These are phyloP conservation scores for Anisodus tanguticus DNA, from an alignment of 257 asterid genomes.

Conservation along the genomic window DNA sequence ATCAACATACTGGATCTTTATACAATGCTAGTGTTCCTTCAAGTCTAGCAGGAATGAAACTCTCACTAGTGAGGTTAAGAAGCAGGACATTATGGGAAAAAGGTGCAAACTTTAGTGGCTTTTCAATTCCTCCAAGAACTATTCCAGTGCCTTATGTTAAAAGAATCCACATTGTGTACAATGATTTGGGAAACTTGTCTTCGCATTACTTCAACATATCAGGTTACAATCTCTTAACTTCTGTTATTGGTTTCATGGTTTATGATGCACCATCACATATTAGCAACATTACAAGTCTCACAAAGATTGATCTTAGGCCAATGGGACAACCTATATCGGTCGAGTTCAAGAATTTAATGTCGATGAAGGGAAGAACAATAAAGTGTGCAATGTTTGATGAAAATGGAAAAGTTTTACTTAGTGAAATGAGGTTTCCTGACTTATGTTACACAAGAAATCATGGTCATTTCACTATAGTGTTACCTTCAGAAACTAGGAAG, in stretches of 20 bases:
- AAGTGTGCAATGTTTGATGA: constrained; percentile 66
- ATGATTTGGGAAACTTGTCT: constrained; percentile 71
- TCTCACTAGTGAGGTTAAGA: constrained; percentile 60
- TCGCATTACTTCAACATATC: constrained; percentile 57
- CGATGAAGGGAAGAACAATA: constrained; percentile 15
- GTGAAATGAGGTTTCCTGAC: constrained; percentile 42
- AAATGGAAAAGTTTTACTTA: constrained; percentile 47
- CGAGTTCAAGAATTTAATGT: constrained; percentile 40
- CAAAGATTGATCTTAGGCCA: constrained; percentile 59
- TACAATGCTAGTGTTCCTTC: constrained; percentile 66
- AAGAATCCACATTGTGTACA: constrained; percentile 70
- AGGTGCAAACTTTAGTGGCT: constrained; percentile 69
- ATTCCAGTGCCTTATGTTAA: constrained; percentile 66
- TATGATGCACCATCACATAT: constrained; percentile 45
- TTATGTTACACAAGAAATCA: constrained; percentile 54
- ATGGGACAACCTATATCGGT: constrained; percentile 55
- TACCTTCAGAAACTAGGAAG: constrained; percentile 40
- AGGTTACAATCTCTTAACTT: constrained; percentile 61
- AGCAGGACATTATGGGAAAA: constrained; percentile 66
- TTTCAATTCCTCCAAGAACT: constrained; percentile 63
- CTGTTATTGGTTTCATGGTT: constrained; percentile 68
- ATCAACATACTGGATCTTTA: constrained; percentile 55
- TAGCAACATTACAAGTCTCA: constrained; percentile 39
- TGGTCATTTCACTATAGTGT: constrained; percentile 65
- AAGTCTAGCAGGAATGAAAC: constrained; percentile 66